Conservation (phyloP, 345 rosid genomes). For the Kernera saxatilis region DNA sequence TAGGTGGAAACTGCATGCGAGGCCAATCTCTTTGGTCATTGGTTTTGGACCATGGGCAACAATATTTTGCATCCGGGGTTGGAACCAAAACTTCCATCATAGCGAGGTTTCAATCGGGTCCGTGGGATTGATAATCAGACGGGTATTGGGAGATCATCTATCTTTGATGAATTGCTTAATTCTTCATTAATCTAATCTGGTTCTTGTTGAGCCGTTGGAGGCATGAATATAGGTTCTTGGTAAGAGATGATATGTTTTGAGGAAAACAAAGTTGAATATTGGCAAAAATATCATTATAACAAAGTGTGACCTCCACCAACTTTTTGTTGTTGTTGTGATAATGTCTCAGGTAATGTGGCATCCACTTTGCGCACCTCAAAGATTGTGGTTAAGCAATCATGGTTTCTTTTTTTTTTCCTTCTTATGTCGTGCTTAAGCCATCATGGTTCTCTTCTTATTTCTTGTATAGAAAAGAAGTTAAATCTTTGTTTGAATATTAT, state of each 20-base stretch:
- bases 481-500: no score
- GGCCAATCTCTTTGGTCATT: conserved; percentile 4
- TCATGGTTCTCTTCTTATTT: neutral
- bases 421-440: neutral
- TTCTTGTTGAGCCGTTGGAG: conserved; percentile 12
- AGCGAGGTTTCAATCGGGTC: neutral
- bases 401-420: neutral
- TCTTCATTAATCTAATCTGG: neutral
- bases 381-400: conserved; percentile 26
- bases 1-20: conserved; percentile 15
- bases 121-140: neutral
- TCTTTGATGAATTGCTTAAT: neutral
- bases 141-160: neutral
- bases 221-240: neutral
- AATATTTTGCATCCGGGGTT: neutral
- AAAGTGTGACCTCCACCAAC: conserved; percentile 26
- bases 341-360: conserved; percentile 21
- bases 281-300: conserved; percentile 5
- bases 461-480: no score
- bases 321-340: conserved; percentile 13
- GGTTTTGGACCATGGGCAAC: conserved; percentile 1
- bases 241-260: neutral
- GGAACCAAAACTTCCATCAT: neutral
- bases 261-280: conserved; percentile 6
- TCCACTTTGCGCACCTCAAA: conserved; percentile 28